Conservation (phyloP, 2,329 filamentous ascomycete genomes). For the Phyllosticta paracitricarpa region DNA sequence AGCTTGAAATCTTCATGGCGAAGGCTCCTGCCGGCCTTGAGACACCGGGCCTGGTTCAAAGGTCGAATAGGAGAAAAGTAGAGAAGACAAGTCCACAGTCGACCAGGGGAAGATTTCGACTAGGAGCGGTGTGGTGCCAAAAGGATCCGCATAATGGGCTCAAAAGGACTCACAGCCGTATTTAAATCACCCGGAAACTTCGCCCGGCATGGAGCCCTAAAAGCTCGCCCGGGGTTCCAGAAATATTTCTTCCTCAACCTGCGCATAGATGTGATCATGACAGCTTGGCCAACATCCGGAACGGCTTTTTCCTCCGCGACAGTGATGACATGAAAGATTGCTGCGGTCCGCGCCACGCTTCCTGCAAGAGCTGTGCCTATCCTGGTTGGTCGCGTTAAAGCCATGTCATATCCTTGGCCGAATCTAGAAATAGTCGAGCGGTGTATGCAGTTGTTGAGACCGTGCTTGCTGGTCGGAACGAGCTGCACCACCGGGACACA, state of each 20-base stretch:
- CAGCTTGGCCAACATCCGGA: not conserved
- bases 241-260: not conserved
- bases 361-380: not conserved
- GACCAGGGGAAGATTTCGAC: not conserved
- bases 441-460: not conserved
- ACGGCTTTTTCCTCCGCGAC: not conserved
- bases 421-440: not conserved
- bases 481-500: not conserved
- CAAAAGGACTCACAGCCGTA: not conserved
- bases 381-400: not conserved
- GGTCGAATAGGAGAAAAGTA: not conserved
- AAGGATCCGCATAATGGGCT: not conserved
- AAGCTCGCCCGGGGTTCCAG: not conserved
- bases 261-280: not conserved
- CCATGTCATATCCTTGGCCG: not conserved
- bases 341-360: not conserved
- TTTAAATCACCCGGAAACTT: not conserved
- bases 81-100: not conserved
- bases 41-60: not conserved
- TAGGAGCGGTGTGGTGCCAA: not conserved
- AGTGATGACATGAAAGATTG: not conserved
- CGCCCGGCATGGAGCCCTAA: not conserved
- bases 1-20: constrained; percentile 4
- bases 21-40: not conserved
- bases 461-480: not conserved